These are phyloP conservation scores for Isatis tinctoria DNA, from an alignment of 345 rosid species.

Conservation along the genomic window DNA sequence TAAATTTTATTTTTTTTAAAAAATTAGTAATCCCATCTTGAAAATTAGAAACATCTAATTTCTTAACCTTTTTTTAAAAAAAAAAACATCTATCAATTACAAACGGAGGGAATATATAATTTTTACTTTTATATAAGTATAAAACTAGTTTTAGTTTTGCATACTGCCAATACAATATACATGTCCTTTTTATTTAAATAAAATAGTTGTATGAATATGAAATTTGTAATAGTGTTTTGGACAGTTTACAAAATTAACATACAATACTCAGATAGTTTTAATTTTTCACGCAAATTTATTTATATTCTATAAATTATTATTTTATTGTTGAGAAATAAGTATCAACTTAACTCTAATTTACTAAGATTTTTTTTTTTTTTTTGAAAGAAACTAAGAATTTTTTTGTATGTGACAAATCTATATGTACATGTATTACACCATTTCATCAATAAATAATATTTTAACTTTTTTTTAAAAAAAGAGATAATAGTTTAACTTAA, in stretches of 20 bases:
- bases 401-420: neutral
- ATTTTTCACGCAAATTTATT: neutral
- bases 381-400: too few species aligned
- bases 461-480: too few species aligned
- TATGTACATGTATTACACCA: neutral
- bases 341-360: neutral
- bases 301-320: neutral
- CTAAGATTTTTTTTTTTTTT: too few species aligned
- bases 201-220: neutral
- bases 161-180: neutral
- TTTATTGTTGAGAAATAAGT: neutral
- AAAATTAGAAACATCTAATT: too few species aligned
- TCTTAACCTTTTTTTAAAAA: too few species aligned
- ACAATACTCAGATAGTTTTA: neutral
- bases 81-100: too few species aligned
- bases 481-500: neutral
- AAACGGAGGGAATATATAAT: too few species aligned
- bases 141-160: neutral
- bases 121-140: neutral
- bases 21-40: too few species aligned
- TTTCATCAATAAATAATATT: neutral
- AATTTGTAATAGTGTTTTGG: neutral
- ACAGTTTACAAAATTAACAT: neutral
- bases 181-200: neutral
- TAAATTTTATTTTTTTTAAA: too few species aligned